Conservation (phyloP, 1,284 basidiomycete genomes). For the Tylopilus sp. region DNA sequence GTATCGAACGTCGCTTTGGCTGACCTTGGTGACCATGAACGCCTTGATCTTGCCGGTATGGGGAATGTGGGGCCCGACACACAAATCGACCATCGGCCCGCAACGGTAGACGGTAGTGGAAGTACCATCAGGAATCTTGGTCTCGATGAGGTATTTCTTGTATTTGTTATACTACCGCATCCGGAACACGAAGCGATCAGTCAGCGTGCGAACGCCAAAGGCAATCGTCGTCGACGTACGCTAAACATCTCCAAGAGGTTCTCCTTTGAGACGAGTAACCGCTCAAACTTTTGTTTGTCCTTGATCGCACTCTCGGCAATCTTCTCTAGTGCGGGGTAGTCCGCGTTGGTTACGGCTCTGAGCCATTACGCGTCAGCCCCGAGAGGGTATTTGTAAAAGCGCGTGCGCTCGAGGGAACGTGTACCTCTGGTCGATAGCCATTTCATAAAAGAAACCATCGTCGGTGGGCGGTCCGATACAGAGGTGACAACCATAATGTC, state of each 20-base stretch:
- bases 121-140: slow-evolving; percentile 94
- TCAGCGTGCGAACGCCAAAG: slow-evolving; percentile 8
- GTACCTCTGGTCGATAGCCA: slow-evolving; percentile 78
- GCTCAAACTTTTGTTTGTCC: slow-evolving; percentile 97
- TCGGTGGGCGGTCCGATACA: slow-evolving; percentile 97
- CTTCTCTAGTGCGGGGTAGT: slow-evolving; percentile 90
- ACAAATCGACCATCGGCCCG: slow-evolving; percentile 98
- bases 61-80: slow-evolving; percentile 95
- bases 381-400: not conserved
- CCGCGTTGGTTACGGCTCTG: slow-evolving; percentile 72
- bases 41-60: slow-evolving; percentile 98
- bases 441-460: slow-evolving; percentile 99
- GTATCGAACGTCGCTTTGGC: slow-evolving; percentile 4
- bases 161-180: slow-evolving; percentile 92
- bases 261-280: slow-evolving; percentile 91
- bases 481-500: slow-evolving; percentile 96
- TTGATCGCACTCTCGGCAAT: slow-evolving; percentile 86
- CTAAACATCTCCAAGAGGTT: slow-evolving; percentile 95
- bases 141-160: slow-evolving; percentile 74
- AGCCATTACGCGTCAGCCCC: not conserved
- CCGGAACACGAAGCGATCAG: no score
- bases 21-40: slow-evolving; percentile 88
- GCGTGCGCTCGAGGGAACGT: slow-evolving; percentile 9
- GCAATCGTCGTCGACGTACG: slow-evolving; percentile 45
- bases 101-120: slow-evolving; percentile 99